A percentile compares a stretch with the other conserved stretches of the same genome.
These are phyloP conservation scores for Yamagishiella unicocca DNA, from an alignment of 139 green algal species.

Conservation along the genomic window DNA sequence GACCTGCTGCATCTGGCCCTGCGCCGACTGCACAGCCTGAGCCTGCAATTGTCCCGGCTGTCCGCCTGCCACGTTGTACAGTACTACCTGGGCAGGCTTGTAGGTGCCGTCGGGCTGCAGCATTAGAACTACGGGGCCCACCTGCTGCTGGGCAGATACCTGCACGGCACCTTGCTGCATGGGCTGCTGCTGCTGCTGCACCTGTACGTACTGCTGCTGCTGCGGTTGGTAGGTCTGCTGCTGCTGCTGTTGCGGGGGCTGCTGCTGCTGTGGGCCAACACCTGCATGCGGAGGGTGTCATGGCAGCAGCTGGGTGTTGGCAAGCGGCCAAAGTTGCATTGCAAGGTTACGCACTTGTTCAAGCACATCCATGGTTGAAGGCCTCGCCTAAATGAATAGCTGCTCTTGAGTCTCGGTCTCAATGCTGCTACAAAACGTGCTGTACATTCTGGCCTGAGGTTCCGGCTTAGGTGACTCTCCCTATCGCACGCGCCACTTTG, in stretches of 20 bases:
- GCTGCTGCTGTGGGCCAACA: neutral
- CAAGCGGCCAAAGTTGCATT: too few species aligned
- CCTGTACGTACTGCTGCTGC: neutral
- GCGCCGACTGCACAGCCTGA: neutral
- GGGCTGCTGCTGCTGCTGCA: conserved; percentile 1
- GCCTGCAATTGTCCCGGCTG: neutral
- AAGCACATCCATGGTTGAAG: too few species aligned
- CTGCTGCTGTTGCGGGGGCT: neutral
- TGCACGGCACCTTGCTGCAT: neutral
- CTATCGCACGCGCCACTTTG: too few species aligned
- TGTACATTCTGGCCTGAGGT: too few species aligned
- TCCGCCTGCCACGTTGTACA: neutral
- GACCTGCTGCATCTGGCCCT: conserved; percentile 18
- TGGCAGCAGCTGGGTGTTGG: too few species aligned
- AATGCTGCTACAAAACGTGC: too few species aligned
- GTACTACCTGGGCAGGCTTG: conserved; percentile 42
- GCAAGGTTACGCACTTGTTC: too few species aligned
- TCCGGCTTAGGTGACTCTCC: too few species aligned
- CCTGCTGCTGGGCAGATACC: neutral
- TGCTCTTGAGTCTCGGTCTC: too few species aligned
- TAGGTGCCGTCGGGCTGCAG: conserved; percentile 47
- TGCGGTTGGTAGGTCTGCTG: neutral
- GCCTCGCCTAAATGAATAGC: too few species aligned
- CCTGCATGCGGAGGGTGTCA: neutral
- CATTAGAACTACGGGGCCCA: conserved; percentile 39